Evolutionary conservation across 176 grass and related monocot genomes (phyloP), one percentile per base, ranked within the genome.

Genomic region (Triticum monococcum): DNA sequence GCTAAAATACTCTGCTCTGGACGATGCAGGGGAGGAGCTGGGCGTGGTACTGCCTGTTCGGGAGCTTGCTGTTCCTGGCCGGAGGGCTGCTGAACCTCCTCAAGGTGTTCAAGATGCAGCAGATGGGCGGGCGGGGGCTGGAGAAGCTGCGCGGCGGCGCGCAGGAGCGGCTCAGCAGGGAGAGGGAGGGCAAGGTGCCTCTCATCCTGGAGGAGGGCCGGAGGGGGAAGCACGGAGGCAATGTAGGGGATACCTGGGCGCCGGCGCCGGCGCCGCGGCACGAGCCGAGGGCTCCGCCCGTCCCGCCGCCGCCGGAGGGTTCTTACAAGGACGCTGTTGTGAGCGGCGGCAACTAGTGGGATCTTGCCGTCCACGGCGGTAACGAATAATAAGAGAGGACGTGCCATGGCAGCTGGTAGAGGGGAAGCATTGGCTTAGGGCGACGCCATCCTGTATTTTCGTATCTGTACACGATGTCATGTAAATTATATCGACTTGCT

Each of bases 61-160:
- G 92, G 13, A 96, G 96, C 88, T 35, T 89, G 3, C 87, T 96
- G 22, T 94, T 98, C 86, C 46, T 91, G 7, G 50, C 70, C 1
- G 97, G 88, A 36, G 94, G 82, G 9, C 11, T 94, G 24, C 9
- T 96, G 75, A 98, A 98, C 86, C 90, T 96, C 1, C 81, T 90
- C 36, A 98, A 98, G 66, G 97, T 98, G 85, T 96, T 92, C 88
- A 90, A 96, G 92, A 91, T 89, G 94, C 97, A 96, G 84, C 90
- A 88, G 82, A 94, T 94, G 86, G 90, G 87, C 54, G 88, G 90
- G 0, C 66, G 66, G n/a, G 76, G 79, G 8, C 75, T 98, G 5
- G 97, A 98, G 92, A 98, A 91, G 87, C 93, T 98, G 12, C 78
- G 86, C 3, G 93, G 93, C 45, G 91, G 86, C 7, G 88, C 88